A percentile compares a stretch with the other conserved stretches of the same genome.
These are phyloP conservation scores for Diaporthe sp. DNA, from an alignment of 2,329 filamentous ascomycete genomes.

Conservation along the genomic window DNA sequence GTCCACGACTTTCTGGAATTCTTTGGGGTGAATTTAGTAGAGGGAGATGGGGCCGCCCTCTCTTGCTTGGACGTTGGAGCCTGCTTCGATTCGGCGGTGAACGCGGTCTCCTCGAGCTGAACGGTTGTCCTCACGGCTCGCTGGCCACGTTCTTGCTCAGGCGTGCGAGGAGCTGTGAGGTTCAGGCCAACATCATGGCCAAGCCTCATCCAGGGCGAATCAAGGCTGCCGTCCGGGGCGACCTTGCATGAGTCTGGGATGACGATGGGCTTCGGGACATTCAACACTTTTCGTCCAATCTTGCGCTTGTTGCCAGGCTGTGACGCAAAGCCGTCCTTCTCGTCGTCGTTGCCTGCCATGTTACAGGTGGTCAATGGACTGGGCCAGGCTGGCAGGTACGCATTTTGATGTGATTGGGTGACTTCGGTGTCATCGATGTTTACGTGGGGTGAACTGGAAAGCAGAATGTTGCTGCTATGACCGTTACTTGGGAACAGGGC, in stretches of 20 bases:
- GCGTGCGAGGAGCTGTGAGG: conserved; percentile 1
- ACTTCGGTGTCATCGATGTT: background rate
- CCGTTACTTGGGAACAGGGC: background rate
- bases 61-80: background rate
- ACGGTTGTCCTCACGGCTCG: background rate
- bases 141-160: background rate
- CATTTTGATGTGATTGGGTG: background rate
- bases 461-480: background rate
- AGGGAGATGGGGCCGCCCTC: background rate
- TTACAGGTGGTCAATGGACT: background rate
- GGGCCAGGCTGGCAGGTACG: background rate
- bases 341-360: background rate
- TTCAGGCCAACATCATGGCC: background rate
- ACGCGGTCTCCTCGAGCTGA: background rate
- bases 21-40: background rate
- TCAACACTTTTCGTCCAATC: background rate
- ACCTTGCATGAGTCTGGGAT: background rate
- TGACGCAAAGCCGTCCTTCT: background rate
- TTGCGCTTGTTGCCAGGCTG: background rate
- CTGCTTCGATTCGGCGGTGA: background rate
- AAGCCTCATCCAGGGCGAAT: background rate
- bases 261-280: background rate
- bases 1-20: background rate
- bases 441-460: background rate
- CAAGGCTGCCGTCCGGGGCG: background rate